A percentile compares a stretch with the other conserved stretches of the same genome.
Evolutionary conservation across 2,329 filamentous ascomycete genomes (phyloP).

Genomic region (Huntiella bhutanensis): DNA sequence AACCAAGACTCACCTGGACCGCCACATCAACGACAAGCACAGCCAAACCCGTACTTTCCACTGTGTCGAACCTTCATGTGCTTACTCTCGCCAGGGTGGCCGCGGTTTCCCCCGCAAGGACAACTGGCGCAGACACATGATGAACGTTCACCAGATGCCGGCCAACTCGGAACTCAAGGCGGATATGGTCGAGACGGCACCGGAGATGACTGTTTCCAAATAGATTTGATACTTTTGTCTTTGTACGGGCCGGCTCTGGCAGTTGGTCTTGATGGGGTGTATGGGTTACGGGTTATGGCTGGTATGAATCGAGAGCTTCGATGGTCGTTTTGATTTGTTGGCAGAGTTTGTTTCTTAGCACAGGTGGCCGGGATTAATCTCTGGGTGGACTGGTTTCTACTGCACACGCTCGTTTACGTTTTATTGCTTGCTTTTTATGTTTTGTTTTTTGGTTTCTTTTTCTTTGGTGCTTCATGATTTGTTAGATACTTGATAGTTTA

Average conservation of each 20-base stretch:
- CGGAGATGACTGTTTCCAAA: conserved; percentile 5
- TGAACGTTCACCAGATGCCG: conserved; percentile 31
- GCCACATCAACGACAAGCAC: conserved; percentile 43
- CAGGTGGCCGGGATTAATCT: too few relatives aligned
- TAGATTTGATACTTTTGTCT: neutral
- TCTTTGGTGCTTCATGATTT: too few relatives aligned
- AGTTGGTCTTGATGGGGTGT: too few relatives aligned
- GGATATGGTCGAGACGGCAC: conserved; percentile 12
- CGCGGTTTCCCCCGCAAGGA: conserved; percentile 43
- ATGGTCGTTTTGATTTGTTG: too few relatives aligned
- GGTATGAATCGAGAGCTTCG: too few relatives aligned
- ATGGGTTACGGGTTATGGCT: too few relatives aligned
- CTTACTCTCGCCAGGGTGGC: conserved; percentile 36
- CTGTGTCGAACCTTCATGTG: conserved; percentile 33
- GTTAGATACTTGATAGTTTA: too few relatives aligned
- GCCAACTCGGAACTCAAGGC: conserved; percentile 13
- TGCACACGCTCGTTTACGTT: too few relatives aligned
- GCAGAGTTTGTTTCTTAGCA: too few relatives aligned
- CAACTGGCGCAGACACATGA: conserved; percentile 44
- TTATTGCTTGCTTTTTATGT: too few relatives aligned
- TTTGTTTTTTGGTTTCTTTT: too few relatives aligned
- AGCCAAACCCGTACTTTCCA: conserved; percentile 40
- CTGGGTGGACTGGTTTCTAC: too few relatives aligned
- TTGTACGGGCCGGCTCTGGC: neutral
- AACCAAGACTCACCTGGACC: conserved; percentile 42